These are phyloP conservation scores for Kwoniella pini DNA, from an alignment of 768 basidiomycete species.

Conservation along the genomic window DNA sequence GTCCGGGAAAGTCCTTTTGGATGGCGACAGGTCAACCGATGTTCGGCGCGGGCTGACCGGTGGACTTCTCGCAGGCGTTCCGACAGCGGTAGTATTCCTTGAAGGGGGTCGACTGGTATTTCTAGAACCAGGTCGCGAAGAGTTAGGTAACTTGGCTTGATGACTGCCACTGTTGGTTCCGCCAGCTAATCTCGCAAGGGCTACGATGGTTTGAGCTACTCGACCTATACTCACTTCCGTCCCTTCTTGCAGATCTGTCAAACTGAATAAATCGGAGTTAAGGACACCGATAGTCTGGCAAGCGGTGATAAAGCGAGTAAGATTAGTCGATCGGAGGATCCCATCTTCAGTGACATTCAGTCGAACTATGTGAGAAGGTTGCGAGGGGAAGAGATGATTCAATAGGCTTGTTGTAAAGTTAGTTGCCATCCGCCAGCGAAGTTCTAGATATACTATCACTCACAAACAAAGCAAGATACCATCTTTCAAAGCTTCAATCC, in stretches of 20 bases:
- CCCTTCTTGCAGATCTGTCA: slow-evolving; percentile 65
- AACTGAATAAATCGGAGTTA: slow-evolving; percentile 67
- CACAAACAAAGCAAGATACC: slow-evolving; percentile 88
- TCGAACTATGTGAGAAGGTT: slow-evolving; percentile 35
- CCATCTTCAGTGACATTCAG: slow-evolving; percentile 54
- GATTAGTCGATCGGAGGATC: slow-evolving; percentile 31
- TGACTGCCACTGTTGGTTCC: neutral
- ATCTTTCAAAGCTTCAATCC: slow-evolving; percentile 75
- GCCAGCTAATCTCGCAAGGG: slow-evolving; percentile 67
- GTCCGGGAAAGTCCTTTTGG: neutral
- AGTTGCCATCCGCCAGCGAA: neutral
- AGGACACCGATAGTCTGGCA: slow-evolving; percentile 64
- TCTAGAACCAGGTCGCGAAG: slow-evolving; percentile 7
- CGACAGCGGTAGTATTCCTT: neutral
- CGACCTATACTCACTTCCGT: slow-evolving; percentile 67
- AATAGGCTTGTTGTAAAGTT: slow-evolving; percentile 24
- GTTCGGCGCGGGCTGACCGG: slow-evolving; percentile 3
- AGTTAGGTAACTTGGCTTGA: neutral
- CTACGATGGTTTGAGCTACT: slow-evolving; percentile 72
- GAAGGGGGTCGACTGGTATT: slow-evolving; percentile 22
- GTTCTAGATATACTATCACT: slow-evolving; percentile 54
- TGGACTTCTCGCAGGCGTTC: slow-evolving; percentile 8
- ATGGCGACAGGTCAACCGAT: neutral
- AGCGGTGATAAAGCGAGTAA: slow-evolving; percentile 69
- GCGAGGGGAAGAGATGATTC: slow-evolving; percentile 38